Evolutionary conservation across 2,329 filamentous ascomycete genomes (phyloP).

Genomic region (Diaporthe longicolla): DNA sequence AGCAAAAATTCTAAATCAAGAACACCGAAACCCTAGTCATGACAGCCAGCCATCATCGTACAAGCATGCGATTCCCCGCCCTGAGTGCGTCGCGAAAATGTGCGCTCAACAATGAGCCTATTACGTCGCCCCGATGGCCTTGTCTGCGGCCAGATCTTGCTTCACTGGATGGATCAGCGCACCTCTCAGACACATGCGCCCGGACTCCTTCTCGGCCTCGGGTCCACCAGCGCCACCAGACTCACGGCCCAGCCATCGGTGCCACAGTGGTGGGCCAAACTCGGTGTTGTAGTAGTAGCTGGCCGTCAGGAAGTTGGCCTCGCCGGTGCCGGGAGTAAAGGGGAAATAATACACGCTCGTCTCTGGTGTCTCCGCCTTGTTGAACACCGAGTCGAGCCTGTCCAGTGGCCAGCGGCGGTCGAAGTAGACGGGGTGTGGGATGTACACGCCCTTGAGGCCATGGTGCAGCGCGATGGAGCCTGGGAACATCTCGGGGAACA

Average conservation of each 20-base stretch:
- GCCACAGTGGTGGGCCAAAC: slow-evolving; percentile 70
- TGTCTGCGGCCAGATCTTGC: slow-evolving; percentile 46
- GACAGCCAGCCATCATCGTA: slow-evolving; percentile 24
- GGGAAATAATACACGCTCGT: slow-evolving; percentile 58
- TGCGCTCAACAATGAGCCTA: background rate
- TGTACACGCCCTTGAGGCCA: slow-evolving; percentile 83
- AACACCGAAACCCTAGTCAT: slow-evolving; percentile 1
- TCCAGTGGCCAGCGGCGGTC: slow-evolving; percentile 78
- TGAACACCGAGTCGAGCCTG: slow-evolving; percentile 71
- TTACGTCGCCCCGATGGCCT: slow-evolving; percentile 41
- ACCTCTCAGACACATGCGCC: slow-evolving; percentile 74
- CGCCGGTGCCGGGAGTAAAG: slow-evolving; percentile 62
- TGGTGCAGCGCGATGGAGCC: slow-evolving; percentile 81
- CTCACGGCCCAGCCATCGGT: slow-evolving; percentile 74
- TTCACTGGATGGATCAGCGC: slow-evolving; percentile 78
- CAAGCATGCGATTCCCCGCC: background rate
- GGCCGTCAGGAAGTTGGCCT: slow-evolving; percentile 68
- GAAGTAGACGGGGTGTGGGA: slow-evolving; percentile 84
- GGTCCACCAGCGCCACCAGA: slow-evolving; percentile 68
- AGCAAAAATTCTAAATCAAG: slow-evolving; percentile 24
- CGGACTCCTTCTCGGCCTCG: slow-evolving; percentile 52
- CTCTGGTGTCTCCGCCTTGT: slow-evolving; percentile 68
- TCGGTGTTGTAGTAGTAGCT: slow-evolving; percentile 74
- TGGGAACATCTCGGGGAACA: slow-evolving; percentile 86
- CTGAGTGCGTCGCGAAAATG: background rate